phyloP scores from a whole-genome alignment of 805 yeast species.

The Pichia thaimueangensis region DNA sequence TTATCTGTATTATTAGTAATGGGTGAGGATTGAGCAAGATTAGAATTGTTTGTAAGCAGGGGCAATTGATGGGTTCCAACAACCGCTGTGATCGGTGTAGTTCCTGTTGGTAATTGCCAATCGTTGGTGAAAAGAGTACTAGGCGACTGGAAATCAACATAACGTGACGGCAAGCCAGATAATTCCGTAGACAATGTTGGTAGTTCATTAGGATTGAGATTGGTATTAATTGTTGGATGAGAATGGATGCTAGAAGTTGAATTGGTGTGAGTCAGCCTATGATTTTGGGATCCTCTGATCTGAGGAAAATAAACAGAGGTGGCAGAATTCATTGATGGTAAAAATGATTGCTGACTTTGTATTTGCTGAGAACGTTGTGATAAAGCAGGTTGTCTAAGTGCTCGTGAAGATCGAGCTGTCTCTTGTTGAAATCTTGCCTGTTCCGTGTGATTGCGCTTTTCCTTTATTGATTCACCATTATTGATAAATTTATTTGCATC shows the following conservation, averaged over 20 bases:
- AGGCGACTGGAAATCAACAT: slow-evolving; percentile 79
- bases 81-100: slow-evolving; percentile 36
- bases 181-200: slow-evolving; percentile 7
- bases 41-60: too few species aligned
- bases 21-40: too few species aligned
- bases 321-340: slow-evolving; percentile 16
- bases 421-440: too few species aligned
- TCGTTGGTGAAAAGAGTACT: slow-evolving; percentile 63
- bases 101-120: slow-evolving; percentile 42
- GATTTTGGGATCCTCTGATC: not conserved
- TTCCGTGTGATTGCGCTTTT: too few species aligned
- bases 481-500: slow-evolving; percentile 2
- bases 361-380: too few species aligned
- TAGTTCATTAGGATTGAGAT: not conserved
- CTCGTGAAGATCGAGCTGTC: too few species aligned
- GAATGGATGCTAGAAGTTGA: too few species aligned
- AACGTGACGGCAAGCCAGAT: slow-evolving; percentile 63
- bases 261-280: too few species aligned
- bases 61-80: slow-evolving; percentile 24
- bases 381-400: too few species aligned
- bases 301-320: slow-evolving; percentile 13
- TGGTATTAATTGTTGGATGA: slow-evolving; percentile 1
- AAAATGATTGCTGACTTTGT: slow-evolving; percentile 18
- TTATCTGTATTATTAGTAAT: too few species aligned
- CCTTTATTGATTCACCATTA: too few species aligned